Evolutionary conservation across 2,329 filamentous ascomycete species (phyloP), one percentile per base, ranked within the genome.

Genomic region (Periconia sp.): DNA sequence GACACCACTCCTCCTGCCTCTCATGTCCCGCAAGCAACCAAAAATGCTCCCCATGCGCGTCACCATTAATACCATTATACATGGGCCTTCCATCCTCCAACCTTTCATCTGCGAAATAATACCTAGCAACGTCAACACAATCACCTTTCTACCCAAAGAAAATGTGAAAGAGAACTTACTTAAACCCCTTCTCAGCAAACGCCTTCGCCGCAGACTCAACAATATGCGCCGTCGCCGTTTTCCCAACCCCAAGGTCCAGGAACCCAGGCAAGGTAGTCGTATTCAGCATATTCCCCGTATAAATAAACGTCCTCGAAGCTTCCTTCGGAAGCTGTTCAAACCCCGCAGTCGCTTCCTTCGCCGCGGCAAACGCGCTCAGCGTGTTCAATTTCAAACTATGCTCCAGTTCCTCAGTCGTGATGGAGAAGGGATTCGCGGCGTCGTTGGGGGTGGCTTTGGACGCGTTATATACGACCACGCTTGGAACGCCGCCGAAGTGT

Each of bases 51-150:
- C 58, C 77, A 62, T 79, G 76, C 0, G 77, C 76, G 6, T 74
- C 64, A 1, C 77, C 79, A 45, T 73, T 65, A 17, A 80, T 64
- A 17, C 58, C 70, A 13, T 20, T 15, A 19, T 56, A 64, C 6
- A 56, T 58, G 0, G 69, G 63, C 1, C 60, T 47, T 0, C 80
- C 80, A 47, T 79, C 72, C 0, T 65, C 53, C 13, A 73, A 75
- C 10, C 80, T 70, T 59, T 83, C 77, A 48, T 83, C 80, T 3
- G 68, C 77, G 50, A 79, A 83, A 57, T 82, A 82, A 59, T 82
- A 83, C 41, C 80, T 82, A 35, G 11, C 8, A 30, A 1, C 9
- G 40, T 17, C 8, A 37, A 37, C 19, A 37, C 13, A n/a, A n/a
- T 20, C 31, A 13, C 45, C 14, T 9, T 6, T 14, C 9, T 17